Conservation (phyloP, 768 basidiomycete genomes). For the Crepidotus variabilis region DNA sequence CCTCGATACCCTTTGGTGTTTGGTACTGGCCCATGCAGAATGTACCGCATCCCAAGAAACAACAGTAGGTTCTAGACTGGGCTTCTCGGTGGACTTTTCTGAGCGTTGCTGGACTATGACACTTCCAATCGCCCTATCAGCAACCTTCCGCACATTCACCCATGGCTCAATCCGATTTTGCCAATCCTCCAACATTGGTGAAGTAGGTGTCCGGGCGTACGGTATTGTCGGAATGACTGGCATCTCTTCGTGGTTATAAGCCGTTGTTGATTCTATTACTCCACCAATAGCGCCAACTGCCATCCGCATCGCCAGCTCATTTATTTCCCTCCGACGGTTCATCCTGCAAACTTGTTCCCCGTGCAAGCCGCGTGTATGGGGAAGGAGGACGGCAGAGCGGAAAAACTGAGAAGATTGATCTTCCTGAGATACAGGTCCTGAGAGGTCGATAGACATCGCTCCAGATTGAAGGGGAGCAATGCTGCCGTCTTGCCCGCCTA, state of each 20-base stretch:
- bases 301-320: slow-evolving; percentile 82
- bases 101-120: slow-evolving; percentile 38
- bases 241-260: neutral
- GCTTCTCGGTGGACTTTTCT: slow-evolving; percentile 26
- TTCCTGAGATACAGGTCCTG: slow-evolving; percentile 18
- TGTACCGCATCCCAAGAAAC: slow-evolving; percentile 68
- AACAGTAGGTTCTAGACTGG: slow-evolving; percentile 49
- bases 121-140: slow-evolving; percentile 72
- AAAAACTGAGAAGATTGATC: slow-evolving; percentile 44
- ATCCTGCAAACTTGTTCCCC: slow-evolving; percentile 57
- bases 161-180: slow-evolving; percentile 65
- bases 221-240: neutral
- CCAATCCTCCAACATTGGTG: slow-evolving; percentile 61
- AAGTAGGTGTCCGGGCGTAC: slow-evolving; percentile 7
- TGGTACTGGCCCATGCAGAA: slow-evolving; percentile 60
- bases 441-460: slow-evolving; percentile 14
- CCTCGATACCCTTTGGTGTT: slow-evolving; percentile 45
- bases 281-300: slow-evolving; percentile 77
- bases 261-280: slow-evolving; percentile 37
- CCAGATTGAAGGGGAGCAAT: slow-evolving; percentile 31
- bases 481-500: slow-evolving; percentile 35
- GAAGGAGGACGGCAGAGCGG: slow-evolving; percentile 69
- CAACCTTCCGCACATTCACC: slow-evolving; percentile 66
- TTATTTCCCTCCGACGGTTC: slow-evolving; percentile 66
- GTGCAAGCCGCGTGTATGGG: slow-evolving; percentile 49